Evolutionary conservation across 208 protist species (phyloP).

Genomic region (Acanthamoeba divionensis): DNA sequence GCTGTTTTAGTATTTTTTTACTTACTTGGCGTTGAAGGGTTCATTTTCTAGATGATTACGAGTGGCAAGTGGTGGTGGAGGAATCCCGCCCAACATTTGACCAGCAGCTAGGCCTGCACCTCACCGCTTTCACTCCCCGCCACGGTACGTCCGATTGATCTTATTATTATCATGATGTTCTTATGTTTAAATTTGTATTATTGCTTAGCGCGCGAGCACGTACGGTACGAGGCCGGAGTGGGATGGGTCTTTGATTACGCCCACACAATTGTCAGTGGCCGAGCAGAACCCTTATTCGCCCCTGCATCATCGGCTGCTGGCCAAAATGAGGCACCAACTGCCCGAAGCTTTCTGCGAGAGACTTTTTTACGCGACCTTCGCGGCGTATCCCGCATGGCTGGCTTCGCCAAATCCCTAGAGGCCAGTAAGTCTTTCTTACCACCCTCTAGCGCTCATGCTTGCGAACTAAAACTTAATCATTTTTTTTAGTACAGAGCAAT

Average conservation of each 20-base stretch:
- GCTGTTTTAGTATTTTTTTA: background rate
- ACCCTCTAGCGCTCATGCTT: background rate
- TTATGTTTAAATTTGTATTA: background rate
- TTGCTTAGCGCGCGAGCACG: background rate
- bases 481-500: background rate
- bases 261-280: background rate
- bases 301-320: too few relatives aligned
- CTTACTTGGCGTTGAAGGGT: background rate
- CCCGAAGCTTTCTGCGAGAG: too few relatives aligned
- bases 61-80: background rate
- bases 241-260: background rate
- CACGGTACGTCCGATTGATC: background rate
- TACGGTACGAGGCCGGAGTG: background rate
- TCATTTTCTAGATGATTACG: background rate
- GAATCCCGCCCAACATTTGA: background rate
- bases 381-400: background rate
- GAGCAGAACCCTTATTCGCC: too few relatives aligned
- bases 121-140: background rate
- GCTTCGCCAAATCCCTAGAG: background rate
- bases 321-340: too few relatives aligned
- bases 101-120: background rate
- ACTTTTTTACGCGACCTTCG: conserved; percentile 9
- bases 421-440: background rate
- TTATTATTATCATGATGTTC: background rate
- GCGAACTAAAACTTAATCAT: background rate